Conservation (phyloP, 805 yeast species). For the Jamesozyma rosinii region DNA sequence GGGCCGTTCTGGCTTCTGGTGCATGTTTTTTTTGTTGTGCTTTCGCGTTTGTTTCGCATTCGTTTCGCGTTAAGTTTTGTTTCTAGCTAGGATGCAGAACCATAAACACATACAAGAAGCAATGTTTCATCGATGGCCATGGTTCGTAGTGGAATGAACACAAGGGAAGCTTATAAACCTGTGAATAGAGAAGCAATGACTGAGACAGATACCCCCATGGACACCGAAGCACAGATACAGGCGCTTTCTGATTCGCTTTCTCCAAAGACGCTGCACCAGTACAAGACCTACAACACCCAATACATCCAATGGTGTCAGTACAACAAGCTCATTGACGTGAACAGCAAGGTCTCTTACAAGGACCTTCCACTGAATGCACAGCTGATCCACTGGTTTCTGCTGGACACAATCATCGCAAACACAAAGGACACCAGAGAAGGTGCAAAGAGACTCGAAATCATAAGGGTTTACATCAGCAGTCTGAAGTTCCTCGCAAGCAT, state of each 20-base stretch:
- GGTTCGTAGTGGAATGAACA: too few species aligned
- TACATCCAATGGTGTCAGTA: conserved; percentile 23
- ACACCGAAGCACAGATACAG: conserved; percentile 5
- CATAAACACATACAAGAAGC: too few species aligned
- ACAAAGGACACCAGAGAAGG: background rate
- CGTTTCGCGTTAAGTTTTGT: background rate
- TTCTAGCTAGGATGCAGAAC: too few species aligned
- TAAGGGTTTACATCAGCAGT: conserved; percentile 7
- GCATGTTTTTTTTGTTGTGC: too few species aligned
- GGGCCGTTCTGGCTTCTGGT: too few species aligned
- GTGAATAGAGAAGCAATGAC: too few species aligned
- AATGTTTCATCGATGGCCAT: too few species aligned
- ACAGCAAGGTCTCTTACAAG: conserved; percentile 8
- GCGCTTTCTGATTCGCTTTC: conserved; percentile 20
- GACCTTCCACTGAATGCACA: conserved; percentile 19
- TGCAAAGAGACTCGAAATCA: background rate
- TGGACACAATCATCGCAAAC: conserved; percentile 13
- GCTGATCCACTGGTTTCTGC: conserved; percentile 22
- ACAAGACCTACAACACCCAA: conserved; percentile 21
- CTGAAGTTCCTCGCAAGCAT: conserved; percentile 18
- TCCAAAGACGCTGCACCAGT: conserved; percentile 24
- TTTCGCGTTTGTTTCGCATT: background rate
- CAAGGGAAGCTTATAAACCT: too few species aligned
- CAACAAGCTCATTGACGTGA: conserved; percentile 6
- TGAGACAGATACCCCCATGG: background rate